Evolutionary conservation across 306 rosid species (phyloP), one percentile per base, ranked within the genome.

Genomic region (Pueraria montana): DNA sequence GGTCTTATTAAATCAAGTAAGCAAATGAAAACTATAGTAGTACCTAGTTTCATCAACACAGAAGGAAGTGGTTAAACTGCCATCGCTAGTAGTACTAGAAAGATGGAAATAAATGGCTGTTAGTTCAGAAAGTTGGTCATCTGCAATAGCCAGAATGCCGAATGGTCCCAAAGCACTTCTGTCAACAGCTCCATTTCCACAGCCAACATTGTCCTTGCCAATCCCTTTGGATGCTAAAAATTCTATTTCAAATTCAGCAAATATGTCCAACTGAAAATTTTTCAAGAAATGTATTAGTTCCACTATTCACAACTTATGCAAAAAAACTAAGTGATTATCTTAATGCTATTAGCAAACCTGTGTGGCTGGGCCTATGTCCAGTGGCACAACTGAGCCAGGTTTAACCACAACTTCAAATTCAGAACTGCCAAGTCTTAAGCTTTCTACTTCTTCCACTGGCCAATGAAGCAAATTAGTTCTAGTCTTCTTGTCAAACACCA

Each of bases 401-500:
- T 86, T 50, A 17, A 94, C 78, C 72, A 92, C 21, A 3, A 94
- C 75, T 30, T 78, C 88, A 84, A 92, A 91, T 16, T 87, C 87
- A 2, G 20, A 72, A 23, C 85, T 84, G 58, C 77, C 81, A 13
- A 92, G 27, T 79, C 98, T 90, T 87, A 94, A 84, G 70, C 81
- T 88, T 86, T 94, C 97, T 18, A 94, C 68, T 84, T 94, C 98
- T 66, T 94, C 91, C 38, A 94, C 93, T 2, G 98, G 98, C 98
- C 98, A 92, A 59, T 89, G 93, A 74, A 91, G 66, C 74, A 94
- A 18, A 84, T 90, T 88, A 55, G 89, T 66, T 52, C 91, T 90
- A 0, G 94, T 94, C 84, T 90, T 85, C 24, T 78, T 80, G 83
- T 94, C 98, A 34, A 85, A 90, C 82, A 91, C n/a, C 26, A 94